Conservation (phyloP, 2,329 filamentous ascomycete species). For the Domatiomyces globalis region DNA sequence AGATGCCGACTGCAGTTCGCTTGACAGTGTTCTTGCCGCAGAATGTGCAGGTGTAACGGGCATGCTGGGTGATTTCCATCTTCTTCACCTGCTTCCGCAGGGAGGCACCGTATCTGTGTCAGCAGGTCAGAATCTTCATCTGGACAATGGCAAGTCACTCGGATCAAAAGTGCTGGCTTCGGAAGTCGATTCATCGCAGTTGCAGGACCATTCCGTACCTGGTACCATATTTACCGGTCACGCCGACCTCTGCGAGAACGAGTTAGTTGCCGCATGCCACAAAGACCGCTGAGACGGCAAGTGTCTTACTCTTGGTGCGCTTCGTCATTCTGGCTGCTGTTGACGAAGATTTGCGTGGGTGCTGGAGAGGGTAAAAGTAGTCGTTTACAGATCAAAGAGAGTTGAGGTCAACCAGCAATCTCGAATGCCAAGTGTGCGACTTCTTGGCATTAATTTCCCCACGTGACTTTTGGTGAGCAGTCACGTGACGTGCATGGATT, state of each 20-base stretch:
- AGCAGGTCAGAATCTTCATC: neutral
- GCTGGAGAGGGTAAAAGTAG: slow-evolving; percentile 2
- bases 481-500: neutral
- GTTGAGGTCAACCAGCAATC: neutral
- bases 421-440: neutral
- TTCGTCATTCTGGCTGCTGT: slow-evolving; percentile 65
- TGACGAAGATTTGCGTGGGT: slow-evolving; percentile 10
- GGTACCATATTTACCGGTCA: slow-evolving; percentile 97
- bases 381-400: slow-evolving; percentile 4
- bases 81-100: slow-evolving; percentile 99
- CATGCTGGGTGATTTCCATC: slow-evolving; percentile 99
- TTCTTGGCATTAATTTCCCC: slow-evolving; percentile 15
- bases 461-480: neutral
- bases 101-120: slow-evolving; percentile 85
- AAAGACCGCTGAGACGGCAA: neutral
- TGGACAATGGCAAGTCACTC: neutral
- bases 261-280: neutral
- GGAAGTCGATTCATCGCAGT: neutral
- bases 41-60: slow-evolving; percentile 90
- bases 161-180: neutral
- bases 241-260: slow-evolving; percentile 58
- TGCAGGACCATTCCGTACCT: slow-evolving; percentile 46
- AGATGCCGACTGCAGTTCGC: slow-evolving; percentile 84
- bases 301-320: slow-evolving; percentile 62
- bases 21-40: slow-evolving; percentile 94